These are phyloP conservation scores for Sanguinoderma infundibulare DNA, from an alignment of 1,284 basidiomycete genomes.

Conservation along the genomic window DNA sequence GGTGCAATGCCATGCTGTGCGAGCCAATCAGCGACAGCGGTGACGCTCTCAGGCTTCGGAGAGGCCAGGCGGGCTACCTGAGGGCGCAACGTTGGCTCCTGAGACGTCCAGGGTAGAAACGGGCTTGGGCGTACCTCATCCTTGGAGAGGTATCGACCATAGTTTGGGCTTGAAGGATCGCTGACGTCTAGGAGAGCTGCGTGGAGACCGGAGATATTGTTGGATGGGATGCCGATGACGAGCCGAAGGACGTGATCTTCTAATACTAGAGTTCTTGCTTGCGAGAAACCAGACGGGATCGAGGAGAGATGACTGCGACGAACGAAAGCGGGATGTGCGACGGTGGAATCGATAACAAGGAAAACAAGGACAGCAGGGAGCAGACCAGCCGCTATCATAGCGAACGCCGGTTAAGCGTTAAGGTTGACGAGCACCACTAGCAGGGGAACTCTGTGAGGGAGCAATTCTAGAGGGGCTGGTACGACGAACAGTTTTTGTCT, in stretches of 20 bases:
- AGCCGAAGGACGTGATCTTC: constrained; percentile 24
- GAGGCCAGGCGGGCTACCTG: constrained; percentile 4
- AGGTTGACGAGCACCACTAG: background rate
- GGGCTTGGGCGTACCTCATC: constrained; percentile 26
- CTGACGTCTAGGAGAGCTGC: constrained; percentile 32
- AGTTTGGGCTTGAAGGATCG: constrained; percentile 31
- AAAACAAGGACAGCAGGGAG: background rate
- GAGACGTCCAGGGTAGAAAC: background rate
- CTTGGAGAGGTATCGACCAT: constrained; percentile 35
- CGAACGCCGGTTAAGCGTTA: background rate
- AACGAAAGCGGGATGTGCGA: background rate
- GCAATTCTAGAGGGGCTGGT: background rate
- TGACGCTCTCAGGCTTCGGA: constrained; percentile 38
- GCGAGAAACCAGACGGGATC: background rate
- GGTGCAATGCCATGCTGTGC: constrained; percentile 37
- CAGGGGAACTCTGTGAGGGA: background rate
- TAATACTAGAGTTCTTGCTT: background rate
- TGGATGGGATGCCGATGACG: constrained; percentile 24
- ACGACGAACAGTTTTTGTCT: background rate
- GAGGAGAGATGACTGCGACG: background rate
- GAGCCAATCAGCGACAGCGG: constrained; percentile 42
- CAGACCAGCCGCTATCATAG: constrained; percentile 1
- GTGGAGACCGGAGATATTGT: constrained; percentile 29
- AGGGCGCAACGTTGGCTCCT: background rate
- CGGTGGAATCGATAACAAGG: background rate